Evolutionary conservation across 2,329 filamentous ascomycete species (phyloP).

Genomic region (Nigrograna mackinnonii): DNA sequence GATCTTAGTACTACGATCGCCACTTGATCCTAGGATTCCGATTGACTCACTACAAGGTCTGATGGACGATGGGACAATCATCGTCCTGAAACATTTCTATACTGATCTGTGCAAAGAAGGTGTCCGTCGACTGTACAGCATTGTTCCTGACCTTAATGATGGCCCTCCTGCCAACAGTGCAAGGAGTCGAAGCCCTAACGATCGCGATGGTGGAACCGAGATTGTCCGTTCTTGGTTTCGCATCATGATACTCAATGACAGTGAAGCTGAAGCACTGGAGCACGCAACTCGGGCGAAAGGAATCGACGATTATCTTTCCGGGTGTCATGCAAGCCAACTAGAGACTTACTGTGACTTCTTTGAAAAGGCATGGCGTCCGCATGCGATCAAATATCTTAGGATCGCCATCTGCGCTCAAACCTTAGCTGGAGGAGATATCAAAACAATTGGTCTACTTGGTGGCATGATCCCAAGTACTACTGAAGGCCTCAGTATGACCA

Average conservation of each 20-base stretch:
- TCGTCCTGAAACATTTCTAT: constrained; percentile 31
- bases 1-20: constrained; percentile 26
- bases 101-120: constrained; percentile 23
- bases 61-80: constrained; percentile 27
- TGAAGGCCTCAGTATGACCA: constrained; percentile 25
- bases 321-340: constrained; percentile 27
- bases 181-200: neutral
- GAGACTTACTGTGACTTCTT: constrained; percentile 34
- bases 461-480: constrained; percentile 27
- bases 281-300: constrained; percentile 23
- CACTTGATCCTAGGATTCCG: constrained; percentile 22
- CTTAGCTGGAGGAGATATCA: constrained; percentile 25
- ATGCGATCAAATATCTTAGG: constrained; percentile 29
- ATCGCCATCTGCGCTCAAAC: constrained; percentile 30
- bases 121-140: constrained; percentile 23
- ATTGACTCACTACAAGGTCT: constrained; percentile 21
- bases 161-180: constrained; percentile 4
- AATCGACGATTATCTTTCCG: constrained; percentile 25
- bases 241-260: constrained; percentile 34
- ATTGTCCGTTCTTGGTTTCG: constrained; percentile 32
- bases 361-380: constrained; percentile 31
- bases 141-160: constrained; percentile 28
- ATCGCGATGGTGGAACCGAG: constrained; percentile 20
- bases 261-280: constrained; percentile 23
- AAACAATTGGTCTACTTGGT: constrained; percentile 24